These are phyloP conservation scores for Dioscorea zingiberensis DNA, from an alignment of 106 monocot species.

Conservation along the genomic window DNA sequence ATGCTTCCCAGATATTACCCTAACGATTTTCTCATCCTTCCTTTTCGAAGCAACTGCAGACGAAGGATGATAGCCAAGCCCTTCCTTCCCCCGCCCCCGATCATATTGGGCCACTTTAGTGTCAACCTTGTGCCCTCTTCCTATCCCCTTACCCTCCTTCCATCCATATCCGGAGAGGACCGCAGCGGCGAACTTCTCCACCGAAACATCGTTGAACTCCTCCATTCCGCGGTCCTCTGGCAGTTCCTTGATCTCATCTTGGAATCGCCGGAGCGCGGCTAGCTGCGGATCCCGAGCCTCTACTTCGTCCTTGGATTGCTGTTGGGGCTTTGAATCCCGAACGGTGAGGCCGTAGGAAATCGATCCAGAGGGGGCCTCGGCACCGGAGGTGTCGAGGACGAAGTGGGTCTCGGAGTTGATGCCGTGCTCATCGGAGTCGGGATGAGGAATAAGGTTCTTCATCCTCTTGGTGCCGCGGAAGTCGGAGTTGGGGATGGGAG, in stretches of 20 bases:
- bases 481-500: constrained; percentile 71
- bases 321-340: constrained; percentile 16
- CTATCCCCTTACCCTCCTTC: constrained; percentile 70
- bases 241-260: constrained; percentile 36
- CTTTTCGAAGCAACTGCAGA: constrained; percentile 14
- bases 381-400: constrained; percentile 45
- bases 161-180: constrained; percentile 77
- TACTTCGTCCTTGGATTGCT: background rate
- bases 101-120: constrained; percentile 57
- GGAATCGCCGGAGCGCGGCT: constrained; percentile 18
- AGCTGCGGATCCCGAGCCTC: constrained; percentile 1
- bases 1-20: constrained; percentile 28
- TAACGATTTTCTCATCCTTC: constrained; percentile 16
- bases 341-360: constrained; percentile 64
- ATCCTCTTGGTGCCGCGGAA: constrained; percentile 31
- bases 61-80: constrained; percentile 56
- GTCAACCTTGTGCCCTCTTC: constrained; percentile 55
- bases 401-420: constrained; percentile 8
- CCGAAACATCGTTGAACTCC: constrained; percentile 55
- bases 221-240: constrained; percentile 78
- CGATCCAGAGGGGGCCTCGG: constrained; percentile 13
- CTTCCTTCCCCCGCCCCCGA: constrained; percentile 46
- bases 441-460: constrained; percentile 46
- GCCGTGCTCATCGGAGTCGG: constrained; percentile 10
- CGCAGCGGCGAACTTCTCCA: constrained; percentile 64